These are phyloP conservation scores for Cordyceps pruinosa DNA, from an alignment of 2,329 filamentous ascomycete genomes.

Conservation along the genomic window DNA sequence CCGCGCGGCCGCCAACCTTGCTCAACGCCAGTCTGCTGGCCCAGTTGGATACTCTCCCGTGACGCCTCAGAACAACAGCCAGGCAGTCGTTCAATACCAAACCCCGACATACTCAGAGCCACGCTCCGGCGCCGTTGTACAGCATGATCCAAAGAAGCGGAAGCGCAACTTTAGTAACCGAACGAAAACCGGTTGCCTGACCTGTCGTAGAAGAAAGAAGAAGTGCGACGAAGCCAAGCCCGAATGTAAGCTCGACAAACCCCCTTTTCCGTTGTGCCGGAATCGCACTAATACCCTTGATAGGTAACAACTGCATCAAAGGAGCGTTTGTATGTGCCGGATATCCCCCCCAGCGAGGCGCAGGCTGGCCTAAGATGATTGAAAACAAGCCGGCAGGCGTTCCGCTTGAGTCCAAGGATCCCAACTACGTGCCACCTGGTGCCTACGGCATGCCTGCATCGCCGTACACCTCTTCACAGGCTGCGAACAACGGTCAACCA, in stretches of 20 bases:
- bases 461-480: conserved; percentile 26
- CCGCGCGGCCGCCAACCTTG: conserved; percentile 25
- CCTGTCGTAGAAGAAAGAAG: conserved; percentile 88
- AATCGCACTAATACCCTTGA: conserved; percentile 15
- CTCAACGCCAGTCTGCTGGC: conserved; percentile 39
- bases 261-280: no score
- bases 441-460: conserved; percentile 51
- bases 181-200: conserved; percentile 93
- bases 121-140: conserved; percentile 42
- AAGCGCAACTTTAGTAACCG: conserved; percentile 87
- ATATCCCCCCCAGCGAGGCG: conserved; percentile 73
- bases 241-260: conserved; percentile 60
- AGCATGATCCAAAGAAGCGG: conserved; percentile 59
- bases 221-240: conserved; percentile 95
- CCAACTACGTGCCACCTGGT: conserved; percentile 52
- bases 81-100: conserved; percentile 30
- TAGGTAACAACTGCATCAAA: conserved; percentile 82
- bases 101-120: conserved; percentile 39
- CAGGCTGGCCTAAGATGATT: conserved; percentile 67
- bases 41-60: conserved; percentile 37
- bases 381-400: conserved; percentile 61
- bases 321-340: conserved; percentile 89
- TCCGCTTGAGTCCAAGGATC: conserved; percentile 78
- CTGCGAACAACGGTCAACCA: conserved; percentile 31
- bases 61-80: conserved; percentile 40